These are phyloP conservation scores for Chlorella sp. DNA, from an alignment of 139 green algal species.

Conservation along the genomic window DNA sequence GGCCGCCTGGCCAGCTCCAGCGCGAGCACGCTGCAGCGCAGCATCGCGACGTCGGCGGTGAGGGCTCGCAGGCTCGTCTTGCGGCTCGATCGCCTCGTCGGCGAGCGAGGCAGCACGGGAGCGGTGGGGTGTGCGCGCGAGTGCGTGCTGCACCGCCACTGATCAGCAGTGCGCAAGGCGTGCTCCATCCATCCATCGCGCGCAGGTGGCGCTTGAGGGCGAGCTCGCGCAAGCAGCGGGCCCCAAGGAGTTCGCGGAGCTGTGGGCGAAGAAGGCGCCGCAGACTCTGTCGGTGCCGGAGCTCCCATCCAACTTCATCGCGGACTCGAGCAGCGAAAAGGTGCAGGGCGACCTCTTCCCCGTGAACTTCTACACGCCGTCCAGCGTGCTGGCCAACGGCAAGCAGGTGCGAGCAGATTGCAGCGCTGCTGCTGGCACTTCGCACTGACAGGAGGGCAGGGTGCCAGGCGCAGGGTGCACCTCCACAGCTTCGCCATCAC, in stretches of 20 bases:
- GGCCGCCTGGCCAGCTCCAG: neutral
- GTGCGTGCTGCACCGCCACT: too few species aligned
- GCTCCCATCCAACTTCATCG: conserved; percentile 34
- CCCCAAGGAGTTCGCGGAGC: conserved; percentile 47
- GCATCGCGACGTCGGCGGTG: conserved; percentile 2
- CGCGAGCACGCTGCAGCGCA: neutral
- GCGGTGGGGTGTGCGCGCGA: too few species aligned
- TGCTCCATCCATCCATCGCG: too few species aligned
- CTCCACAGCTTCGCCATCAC: too few species aligned
- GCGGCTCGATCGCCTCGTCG: neutral
- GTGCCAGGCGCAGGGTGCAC: too few species aligned
- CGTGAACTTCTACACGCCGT: conserved; percentile 54
- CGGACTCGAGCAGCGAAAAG: conserved; percentile 19
- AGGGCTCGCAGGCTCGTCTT: neutral
- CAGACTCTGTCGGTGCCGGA: conserved; percentile 35
- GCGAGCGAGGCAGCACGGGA: too few species aligned
- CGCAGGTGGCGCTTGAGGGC: conserved; percentile 16
- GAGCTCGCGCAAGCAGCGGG: conserved; percentile 29
- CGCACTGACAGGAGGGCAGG: too few species aligned
- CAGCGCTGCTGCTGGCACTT: too few species aligned
- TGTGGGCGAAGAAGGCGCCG: conserved; percentile 36
- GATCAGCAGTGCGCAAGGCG: too few species aligned
- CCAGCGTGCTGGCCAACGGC: conserved; percentile 29
- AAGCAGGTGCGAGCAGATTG: conserved; percentile 7
- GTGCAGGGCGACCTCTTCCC: conserved; percentile 43